phyloP scores from a whole-genome alignment of 1,284 basidiomycete species.

The Porogramme epimiltina region DNA sequence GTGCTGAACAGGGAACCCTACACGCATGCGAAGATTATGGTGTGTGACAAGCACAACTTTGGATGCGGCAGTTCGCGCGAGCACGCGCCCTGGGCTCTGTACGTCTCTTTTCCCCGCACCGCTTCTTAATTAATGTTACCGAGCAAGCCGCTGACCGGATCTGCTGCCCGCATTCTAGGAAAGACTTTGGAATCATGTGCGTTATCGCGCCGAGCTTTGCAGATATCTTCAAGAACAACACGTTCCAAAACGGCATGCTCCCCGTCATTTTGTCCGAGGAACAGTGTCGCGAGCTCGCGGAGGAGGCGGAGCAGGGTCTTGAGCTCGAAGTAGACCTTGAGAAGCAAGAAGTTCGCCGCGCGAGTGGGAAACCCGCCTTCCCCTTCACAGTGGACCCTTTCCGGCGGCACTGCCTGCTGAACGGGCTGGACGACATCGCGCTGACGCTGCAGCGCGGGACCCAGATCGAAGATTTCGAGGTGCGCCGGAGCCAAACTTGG shows the following conservation, averaged over 20 bases:
- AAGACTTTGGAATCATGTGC: conserved; percentile 93
- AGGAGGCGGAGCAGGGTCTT: conserved; percentile 79
- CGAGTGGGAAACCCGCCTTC: conserved; percentile 74
- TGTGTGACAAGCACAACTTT: conserved; percentile 92
- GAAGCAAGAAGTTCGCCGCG: conserved; percentile 80
- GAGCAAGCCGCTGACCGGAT: conserved; percentile 1
- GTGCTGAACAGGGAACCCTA: conserved; percentile 88
- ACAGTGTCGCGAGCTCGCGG: conserved; percentile 75
- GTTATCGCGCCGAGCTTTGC: conserved; percentile 94
- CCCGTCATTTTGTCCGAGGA: conserved; percentile 80
- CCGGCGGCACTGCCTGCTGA: conserved; percentile 89
- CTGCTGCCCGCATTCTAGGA: conserved; percentile 45
- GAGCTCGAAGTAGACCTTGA: conserved; percentile 92
- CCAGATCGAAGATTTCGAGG: conserved; percentile 78
- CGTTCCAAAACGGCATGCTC: conserved; percentile 97
- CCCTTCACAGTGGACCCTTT: conserved; percentile 85
- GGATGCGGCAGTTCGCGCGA: conserved; percentile 94
- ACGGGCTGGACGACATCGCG: conserved; percentile 93
- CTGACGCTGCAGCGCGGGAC: conserved; percentile 82
- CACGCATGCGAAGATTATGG: conserved; percentile 79
- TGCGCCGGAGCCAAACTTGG: conserved; percentile 74
- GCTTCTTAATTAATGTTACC: neutral
- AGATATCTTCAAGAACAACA: conserved; percentile 92
- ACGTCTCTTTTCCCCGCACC: conserved; percentile 35
- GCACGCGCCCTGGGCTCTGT: conserved; percentile 96